A percentile compares a stretch with the other conserved stretches of the same genome.
phyloP scores from a whole-genome alignment of 2,329 filamentous ascomycete species.

The Daldinia sp. region DNA sequence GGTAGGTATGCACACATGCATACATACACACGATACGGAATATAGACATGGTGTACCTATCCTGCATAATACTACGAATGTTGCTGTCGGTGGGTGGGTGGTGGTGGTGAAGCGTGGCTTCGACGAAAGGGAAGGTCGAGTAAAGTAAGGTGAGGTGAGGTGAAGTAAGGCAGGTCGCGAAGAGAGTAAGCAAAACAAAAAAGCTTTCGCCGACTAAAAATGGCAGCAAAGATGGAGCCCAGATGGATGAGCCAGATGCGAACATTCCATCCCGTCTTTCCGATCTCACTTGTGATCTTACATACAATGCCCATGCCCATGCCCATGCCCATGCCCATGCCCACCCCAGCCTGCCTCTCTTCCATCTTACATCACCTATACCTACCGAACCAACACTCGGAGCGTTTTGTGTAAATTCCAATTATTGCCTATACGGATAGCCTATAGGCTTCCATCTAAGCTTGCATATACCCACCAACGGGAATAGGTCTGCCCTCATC shows the following conservation, averaged over 20 bases:
- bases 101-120: background rate
- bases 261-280: conserved; percentile 33
- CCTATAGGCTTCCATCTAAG: background rate
- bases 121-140: background rate
- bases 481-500: conserved; percentile 31
- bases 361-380: background rate
- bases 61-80: background rate
- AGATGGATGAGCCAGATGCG: conserved; percentile 29
- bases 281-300: conserved; percentile 42
- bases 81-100: background rate
- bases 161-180: conserved; percentile 1
- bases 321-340: background rate
- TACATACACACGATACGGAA: background rate
- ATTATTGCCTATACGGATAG: background rate
- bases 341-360: background rate
- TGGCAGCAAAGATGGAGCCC: background rate
- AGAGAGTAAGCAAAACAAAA: conserved; percentile 12
- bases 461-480: conserved; percentile 10
- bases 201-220: background rate
- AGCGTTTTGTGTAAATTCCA: background rate
- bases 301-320: conserved; percentile 8
- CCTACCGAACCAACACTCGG: conserved; percentile 18
- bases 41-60: background rate
- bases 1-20: background rate
- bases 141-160: background rate